A percentile compares a stretch with the other conserved stretches of the same genome.
Evolutionary conservation across 441 rosid species (phyloP).

Genomic region (Dalechampia spathulata): DNA sequence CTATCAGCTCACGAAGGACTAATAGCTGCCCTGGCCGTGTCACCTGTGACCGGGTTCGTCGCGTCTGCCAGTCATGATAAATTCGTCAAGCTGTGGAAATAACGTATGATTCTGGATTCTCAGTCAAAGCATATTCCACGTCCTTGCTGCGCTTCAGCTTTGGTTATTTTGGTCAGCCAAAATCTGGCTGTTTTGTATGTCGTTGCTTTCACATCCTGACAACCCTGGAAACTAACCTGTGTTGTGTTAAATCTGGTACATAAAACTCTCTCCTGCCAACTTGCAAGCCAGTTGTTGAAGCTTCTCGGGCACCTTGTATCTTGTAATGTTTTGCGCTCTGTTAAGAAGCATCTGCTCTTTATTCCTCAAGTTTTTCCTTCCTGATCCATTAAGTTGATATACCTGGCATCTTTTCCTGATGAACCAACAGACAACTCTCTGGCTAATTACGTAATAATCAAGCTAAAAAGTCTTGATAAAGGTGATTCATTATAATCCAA

Average conservation of each 20-base stretch:
- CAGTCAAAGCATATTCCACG: neutral
- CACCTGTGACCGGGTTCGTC: slow-evolving; percentile 56
- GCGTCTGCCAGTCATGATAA: slow-evolving; percentile 90
- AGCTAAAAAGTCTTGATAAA: too few species aligned
- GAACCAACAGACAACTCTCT: too few species aligned
- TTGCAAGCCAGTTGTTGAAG: slow-evolving; percentile 4
- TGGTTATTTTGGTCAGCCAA: slow-evolving; percentile 9
- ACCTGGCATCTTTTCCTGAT: too few species aligned
- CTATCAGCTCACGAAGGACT: slow-evolving; percentile 64
- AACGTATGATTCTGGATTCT: slow-evolving; percentile 8
- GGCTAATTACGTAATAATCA: too few species aligned
- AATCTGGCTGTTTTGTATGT: slow-evolving; percentile 10
- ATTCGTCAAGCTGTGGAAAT: slow-evolving; percentile 85
- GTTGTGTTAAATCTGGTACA: slow-evolving; percentile 12
- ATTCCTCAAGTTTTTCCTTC: neutral
- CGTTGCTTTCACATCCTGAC: slow-evolving; percentile 3
- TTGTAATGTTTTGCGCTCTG: slow-evolving; percentile 4
- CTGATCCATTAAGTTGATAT: neutral
- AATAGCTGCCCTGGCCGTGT: slow-evolving; percentile 68
- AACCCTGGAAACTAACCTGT: slow-evolving; percentile 24
- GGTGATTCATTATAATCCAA: too few species aligned
- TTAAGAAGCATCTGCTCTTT: slow-evolving; percentile 1
- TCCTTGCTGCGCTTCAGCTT: slow-evolving; percentile 4
- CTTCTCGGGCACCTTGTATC: slow-evolving; percentile 10
- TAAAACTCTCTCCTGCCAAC: slow-evolving; percentile 1